phyloP scores from a whole-genome alignment of 176 grass and related monocot species.

The Triticum timopheevii region DNA sequence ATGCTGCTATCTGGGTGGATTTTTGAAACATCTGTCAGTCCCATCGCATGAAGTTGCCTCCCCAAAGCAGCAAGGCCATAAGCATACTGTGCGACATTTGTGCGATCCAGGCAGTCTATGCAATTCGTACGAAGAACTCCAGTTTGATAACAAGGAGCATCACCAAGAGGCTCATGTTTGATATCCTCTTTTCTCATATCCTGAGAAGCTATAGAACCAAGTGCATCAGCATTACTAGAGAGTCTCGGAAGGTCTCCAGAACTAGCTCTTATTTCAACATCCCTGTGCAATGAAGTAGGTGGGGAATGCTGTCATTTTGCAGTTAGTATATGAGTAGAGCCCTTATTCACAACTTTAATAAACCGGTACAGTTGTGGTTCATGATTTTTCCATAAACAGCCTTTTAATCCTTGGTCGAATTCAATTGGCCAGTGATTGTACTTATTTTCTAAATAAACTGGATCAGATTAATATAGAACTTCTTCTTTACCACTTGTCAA shows the following conservation, averaged over 20 bases:
- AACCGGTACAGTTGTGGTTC: not conserved
- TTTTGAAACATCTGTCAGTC: constrained; percentile 75
- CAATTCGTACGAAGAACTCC: constrained; percentile 98
- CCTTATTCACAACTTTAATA: constrained; percentile 1
- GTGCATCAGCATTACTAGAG: constrained; percentile 51
- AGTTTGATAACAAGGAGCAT: constrained; percentile 66
- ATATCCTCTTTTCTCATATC: constrained; percentile 47
- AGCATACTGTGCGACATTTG: constrained; percentile 98
- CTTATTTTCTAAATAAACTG: not conserved
- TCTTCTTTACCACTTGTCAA: constrained; percentile 11
- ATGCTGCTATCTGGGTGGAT: constrained; percentile 82
- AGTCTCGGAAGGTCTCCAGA: constrained; percentile 79
- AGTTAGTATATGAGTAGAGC: not conserved
- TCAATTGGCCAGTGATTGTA: not conserved
- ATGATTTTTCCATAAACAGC: not conserved
- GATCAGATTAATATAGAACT: not conserved
- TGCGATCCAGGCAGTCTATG: constrained; percentile 94
- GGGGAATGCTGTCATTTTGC: constrained; percentile 17
- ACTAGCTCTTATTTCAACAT: constrained; percentile 68
- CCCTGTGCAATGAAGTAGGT: constrained; percentile 40
- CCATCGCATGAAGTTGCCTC: constrained; percentile 87
- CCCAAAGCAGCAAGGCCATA: constrained; percentile 90
- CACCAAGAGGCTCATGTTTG: constrained; percentile 32
- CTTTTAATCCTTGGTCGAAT: not conserved
- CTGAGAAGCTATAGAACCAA: constrained; percentile 32